Evolutionary conservation across 2,329 filamentous ascomycete genomes (phyloP).

Genomic region (Epichloe amarillans): DNA sequence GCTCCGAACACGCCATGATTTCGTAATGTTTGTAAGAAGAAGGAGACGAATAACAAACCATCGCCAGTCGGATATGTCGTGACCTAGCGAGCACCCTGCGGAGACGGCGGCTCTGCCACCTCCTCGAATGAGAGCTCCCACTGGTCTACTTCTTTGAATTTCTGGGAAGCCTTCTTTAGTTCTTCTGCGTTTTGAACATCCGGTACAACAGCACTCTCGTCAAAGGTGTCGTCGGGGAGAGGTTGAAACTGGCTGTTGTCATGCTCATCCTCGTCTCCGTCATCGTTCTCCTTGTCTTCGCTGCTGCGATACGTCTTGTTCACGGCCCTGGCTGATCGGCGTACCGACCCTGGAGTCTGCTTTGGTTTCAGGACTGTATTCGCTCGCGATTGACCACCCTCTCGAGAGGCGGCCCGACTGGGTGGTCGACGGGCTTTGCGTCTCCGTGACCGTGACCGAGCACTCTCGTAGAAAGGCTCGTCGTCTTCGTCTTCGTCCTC

Average conservation of each 20-base stretch:
- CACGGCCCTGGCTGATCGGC: constrained; percentile 12
- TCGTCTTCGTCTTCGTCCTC: constrained; percentile 35
- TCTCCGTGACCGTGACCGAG: constrained; percentile 16
- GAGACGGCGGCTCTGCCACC: constrained; percentile 41
- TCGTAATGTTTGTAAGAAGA: not conserved
- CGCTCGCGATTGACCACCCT: not conserved
- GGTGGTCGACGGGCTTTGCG: constrained; percentile 19
- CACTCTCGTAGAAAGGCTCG: constrained; percentile 36
- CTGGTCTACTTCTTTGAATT: constrained; percentile 56
- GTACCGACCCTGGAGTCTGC: constrained; percentile 11
- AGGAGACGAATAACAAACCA: not conserved
- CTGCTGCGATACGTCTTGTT: constrained; percentile 37
- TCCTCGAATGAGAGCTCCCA: constrained; percentile 58
- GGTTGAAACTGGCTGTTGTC: constrained; percentile 29
- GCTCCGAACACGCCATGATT: not conserved
- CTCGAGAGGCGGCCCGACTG: constrained; percentile 12
- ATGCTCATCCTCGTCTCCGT: constrained; percentile 18
- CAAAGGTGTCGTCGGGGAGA: constrained; percentile 32
- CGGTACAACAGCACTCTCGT: constrained; percentile 16
- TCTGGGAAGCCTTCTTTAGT: constrained; percentile 44
- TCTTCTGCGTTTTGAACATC: constrained; percentile 31
- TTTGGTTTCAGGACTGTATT: constrained; percentile 13
- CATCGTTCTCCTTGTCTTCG: constrained; percentile 47
- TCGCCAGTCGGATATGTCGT: not conserved
- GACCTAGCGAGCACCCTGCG: constrained; percentile 32